Evolutionary conservation across 1,284 basidiomycete species (phyloP), one percentile per base, ranked within the genome.

Genomic region (Veloboletus limbatus): DNA sequence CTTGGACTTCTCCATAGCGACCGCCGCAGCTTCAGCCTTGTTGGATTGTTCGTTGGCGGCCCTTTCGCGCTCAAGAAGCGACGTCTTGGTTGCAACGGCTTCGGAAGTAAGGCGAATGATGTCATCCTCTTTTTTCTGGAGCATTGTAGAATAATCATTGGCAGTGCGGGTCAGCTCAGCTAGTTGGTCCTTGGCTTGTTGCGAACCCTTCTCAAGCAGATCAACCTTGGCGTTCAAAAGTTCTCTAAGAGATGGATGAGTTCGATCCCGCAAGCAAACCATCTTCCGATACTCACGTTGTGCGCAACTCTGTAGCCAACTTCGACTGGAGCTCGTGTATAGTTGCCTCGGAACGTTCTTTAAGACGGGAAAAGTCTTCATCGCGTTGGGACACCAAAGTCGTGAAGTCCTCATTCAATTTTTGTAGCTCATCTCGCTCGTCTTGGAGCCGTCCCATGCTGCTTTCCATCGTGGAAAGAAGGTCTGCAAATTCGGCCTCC

Each of bases 81-180:
- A 82, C 36, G 71, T 69, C 54, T 80, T 76, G 54, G 76, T 67
- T 43, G 69, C 47, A 4, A 79, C 72, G 13, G 88, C 65, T 36
- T 90, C 80, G 20, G 73, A 66, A 3, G 76, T 66, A n/a, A 94
- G 69, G 10, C 77, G 73, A 11, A 72, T 58, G 17, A 91, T 76
- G 24, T 89, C 85, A 6, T 79, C 78, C 53, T 96, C 90, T 68
- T 92, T 92, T 65, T 79, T 76, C 65, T 85, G 76, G 52, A 96
- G 81, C 69, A 88, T 82, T 8, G 73, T 70, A 30, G 92, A 86
- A 58, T 93, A 89, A 26, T 92, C 89, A 3, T 80, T 82, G 5
- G 87, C 80, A 1, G 87, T 85, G 21, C 87, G 80, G 10, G 81
- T 76, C 57, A 93, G 68, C 63, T 97, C 92, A 4, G 83, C 71